Base-by-base conservation (phyloP, 2,329 filamentous ascomycete species). In the Ophiostoma quercus region DNA sequence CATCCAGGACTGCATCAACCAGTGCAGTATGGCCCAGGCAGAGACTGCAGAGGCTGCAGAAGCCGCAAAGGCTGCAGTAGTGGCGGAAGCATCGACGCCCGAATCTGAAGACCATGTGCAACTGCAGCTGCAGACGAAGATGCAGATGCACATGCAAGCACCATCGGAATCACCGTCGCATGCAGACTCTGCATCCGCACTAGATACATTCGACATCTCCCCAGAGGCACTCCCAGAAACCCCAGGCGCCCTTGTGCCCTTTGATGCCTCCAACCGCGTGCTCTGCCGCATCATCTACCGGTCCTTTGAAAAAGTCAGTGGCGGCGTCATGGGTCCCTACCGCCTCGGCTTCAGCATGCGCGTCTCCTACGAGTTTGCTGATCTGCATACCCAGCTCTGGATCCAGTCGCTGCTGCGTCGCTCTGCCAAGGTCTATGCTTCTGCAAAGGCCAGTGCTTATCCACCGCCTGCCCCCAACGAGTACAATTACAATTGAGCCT, bases 291-390 rank as follows among this genome's bases (percentile, higher is more conserved):
- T 76, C 39, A 80, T 82, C 62, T 72, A 79, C 41, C 77, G 78
- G 14, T 79, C 78, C 12, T 71, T 81, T 65, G 80, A 81, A 74
- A 77, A 74, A 12, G 74, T 82, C 4, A 76, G 77, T n/a, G 69
- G 69, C 32, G 80, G 79, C 3, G 73, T 77, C 12, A 77, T 81
- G 76, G 76, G 80, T 2, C 79, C 78, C 47, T 79, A 79, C 68
- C 75, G 80, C 34, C 72, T 80, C 41, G 79, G 79, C 11, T 80
- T 79, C 67, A 74, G 77, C 22, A 73, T 81, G 60, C 75, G 79
- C 29, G 79, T 82, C 29, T 78, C 76, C 62, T 80, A 80, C 68
- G 80, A 81, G 67, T 77, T 82, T 73, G 78, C 77, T 37, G 77
- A 77, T 47, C 71, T 74, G 9, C 73, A 76, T 22, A 76, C 75